Evolutionary conservation across 2,329 filamentous ascomycete species (phyloP).

Genomic region (Fonsecaea erecta): DNA sequence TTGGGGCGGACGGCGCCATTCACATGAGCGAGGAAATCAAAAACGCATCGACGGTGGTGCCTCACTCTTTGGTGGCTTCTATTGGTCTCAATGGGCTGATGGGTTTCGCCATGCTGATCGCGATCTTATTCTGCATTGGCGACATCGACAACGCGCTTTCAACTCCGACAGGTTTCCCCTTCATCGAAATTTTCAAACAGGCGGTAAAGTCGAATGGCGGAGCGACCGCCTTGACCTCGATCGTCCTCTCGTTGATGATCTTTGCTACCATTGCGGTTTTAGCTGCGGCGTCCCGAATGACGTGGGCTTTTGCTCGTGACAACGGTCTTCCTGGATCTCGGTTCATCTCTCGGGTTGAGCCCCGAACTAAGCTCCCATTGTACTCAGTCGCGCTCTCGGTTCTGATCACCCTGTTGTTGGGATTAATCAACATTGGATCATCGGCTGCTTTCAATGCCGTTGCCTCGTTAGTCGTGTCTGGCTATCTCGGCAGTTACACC

Average conservation of each 20-base stretch:
- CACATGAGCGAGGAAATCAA: slow-evolving; percentile 50
- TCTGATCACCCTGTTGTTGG: slow-evolving; percentile 32
- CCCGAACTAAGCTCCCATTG: slow-evolving; percentile 52
- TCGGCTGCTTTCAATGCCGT: slow-evolving; percentile 58
- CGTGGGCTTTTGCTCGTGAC: slow-evolving; percentile 53
- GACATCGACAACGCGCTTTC: slow-evolving; percentile 40
- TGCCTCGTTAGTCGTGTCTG: slow-evolving; percentile 57
- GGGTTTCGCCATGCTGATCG: slow-evolving; percentile 46
- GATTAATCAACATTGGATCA: slow-evolving; percentile 39
- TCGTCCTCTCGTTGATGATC: slow-evolving; percentile 40
- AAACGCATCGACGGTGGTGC: slow-evolving; percentile 45
- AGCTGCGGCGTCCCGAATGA: slow-evolving; percentile 47
- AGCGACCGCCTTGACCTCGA: slow-evolving; percentile 50
- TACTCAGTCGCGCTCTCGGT: slow-evolving; percentile 38
- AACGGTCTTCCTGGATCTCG: slow-evolving; percentile 46
- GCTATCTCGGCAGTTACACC: slow-evolving; percentile 59
- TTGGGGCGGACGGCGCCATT: slow-evolving; percentile 46
- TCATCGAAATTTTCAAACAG: slow-evolving; percentile 55
- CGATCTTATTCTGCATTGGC: slow-evolving; percentile 47
- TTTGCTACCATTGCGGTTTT: slow-evolving; percentile 42
- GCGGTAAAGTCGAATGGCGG: slow-evolving; percentile 50
- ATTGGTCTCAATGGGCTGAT: slow-evolving; percentile 45
- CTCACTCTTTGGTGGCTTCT: slow-evolving; percentile 45
- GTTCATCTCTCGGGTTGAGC: slow-evolving; percentile 48
- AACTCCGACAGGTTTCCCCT: slow-evolving; percentile 42